A percentile compares a stretch with the other conserved stretches of the same genome.
Conservation (phyloP, 2,329 filamentous ascomycete species). For the Ceratocystis cubensis region DNA sequence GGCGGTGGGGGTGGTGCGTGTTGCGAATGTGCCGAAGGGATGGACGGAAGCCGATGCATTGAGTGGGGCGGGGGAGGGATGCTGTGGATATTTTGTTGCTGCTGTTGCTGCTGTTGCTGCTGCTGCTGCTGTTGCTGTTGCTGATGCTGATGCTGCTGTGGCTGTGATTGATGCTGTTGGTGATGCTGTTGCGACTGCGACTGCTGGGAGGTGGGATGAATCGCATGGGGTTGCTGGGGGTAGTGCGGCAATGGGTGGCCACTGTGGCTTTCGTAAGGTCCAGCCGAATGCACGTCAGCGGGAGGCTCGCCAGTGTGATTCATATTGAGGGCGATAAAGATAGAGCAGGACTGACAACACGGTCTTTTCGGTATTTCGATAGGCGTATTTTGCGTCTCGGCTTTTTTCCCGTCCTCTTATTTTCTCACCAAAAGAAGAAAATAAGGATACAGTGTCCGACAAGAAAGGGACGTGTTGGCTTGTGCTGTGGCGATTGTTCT, state of each 20-base stretch:
- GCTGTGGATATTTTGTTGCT: slow-evolving; percentile 12
- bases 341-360: too few species aligned
- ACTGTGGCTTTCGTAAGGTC: not conserved
- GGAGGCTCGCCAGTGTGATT: slow-evolving; percentile 1
- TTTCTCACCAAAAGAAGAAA: not conserved
- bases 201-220: not conserved
- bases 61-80: slow-evolving; percentile 8
- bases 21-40: slow-evolving; percentile 5
- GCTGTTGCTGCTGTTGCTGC: not conserved
- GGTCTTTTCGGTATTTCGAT: not conserved
- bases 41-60: slow-evolving; percentile 10
- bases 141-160: not conserved
- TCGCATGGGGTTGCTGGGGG: not conserved
- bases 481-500: slow-evolving; percentile 1
- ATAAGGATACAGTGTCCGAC: slow-evolving; percentile 6
- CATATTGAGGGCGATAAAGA: not conserved
- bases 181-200: not conserved
- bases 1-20: slow-evolving; percentile 10
- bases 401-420: not conserved
- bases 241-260: slow-evolving; percentile 8
- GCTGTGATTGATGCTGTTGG: not conserved
- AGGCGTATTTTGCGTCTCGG: not conserved
- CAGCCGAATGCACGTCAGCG: slow-evolving; percentile 7
- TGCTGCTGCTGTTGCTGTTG: not conserved
- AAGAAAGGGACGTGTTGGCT: not conserved